Base-by-base conservation (phyloP, 2,329 filamentous ascomycete species). In the Elsinoe batatas region DNA sequence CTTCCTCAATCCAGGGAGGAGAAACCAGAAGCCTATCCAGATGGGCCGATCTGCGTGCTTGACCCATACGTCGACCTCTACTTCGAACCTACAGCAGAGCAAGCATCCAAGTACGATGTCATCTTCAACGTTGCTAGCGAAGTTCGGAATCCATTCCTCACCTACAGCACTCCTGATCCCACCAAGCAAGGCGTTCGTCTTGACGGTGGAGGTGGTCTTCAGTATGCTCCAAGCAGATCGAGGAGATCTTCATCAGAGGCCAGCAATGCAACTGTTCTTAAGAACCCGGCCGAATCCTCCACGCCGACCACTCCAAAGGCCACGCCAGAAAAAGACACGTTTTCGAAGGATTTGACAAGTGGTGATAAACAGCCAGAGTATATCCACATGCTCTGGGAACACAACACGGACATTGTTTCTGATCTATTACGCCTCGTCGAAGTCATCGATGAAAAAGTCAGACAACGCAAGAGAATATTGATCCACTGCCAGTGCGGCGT, bases 401-500 rank as follows among this genome's bases (percentile, higher is more conserved):
- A 93, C 71, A 91, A 91, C 69, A 91, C 87, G 0, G 86, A 93
- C 58, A 91, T 94, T 61, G 82, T 87, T 1, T 80, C 82, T 4
- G 88, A 93, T 67, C 72, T 93, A 17, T 82, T 88, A 75, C 76
- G 75, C 46, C 75, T 94, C 12, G 90, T 88, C 64, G 84, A 88
- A 66, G 79, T 79, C 3, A 90, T 94, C 58, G 86, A 91, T 59
- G 79, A 82, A 37, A 79, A 83, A 58, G 84, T 85, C 0, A 81
- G 79, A 61, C 78, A 85, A 59, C 84, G 85, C 46, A 91, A 91
- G 72, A 85, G 82, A 62, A 84, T 94, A 12, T 76, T 94, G 26
- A 77, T 94, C 10, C 88, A 94, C 66, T 94, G 88, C 65, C 88
- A 93, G 65, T 89, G 91, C 67, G 88, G 88, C 63, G 88, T 89